A percentile compares a stretch with the other conserved stretches of the same genome.
Evolutionary conservation across 768 basidiomycete species (phyloP).

Genomic region (Mycena leptocephala): DNA sequence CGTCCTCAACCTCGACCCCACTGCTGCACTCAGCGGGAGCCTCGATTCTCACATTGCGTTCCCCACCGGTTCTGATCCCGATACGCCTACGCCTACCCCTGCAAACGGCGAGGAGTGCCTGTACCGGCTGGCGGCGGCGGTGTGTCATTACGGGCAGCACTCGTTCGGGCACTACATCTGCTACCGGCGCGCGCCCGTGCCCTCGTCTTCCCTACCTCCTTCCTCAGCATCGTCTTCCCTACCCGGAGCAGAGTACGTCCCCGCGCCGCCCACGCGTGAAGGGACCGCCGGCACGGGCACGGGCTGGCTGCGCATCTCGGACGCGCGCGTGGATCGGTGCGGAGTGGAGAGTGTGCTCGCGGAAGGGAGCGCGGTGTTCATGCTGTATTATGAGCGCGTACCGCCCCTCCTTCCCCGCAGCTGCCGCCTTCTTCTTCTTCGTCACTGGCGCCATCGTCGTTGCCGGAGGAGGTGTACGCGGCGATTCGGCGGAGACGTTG

Average conservation of each 20-base stretch:
- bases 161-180: conserved; percentile 97
- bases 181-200: conserved; percentile 78
- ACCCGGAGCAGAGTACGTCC: conserved; percentile 45
- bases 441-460: no score
- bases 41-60: neutral
- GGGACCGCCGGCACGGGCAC: conserved; percentile 58
- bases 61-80: conserved; percentile 52
- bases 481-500: conserved; percentile 31
- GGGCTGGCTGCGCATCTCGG: conserved; percentile 93
- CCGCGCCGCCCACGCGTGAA: conserved; percentile 42
- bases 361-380: conserved; percentile 86
- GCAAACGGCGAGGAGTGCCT: no score
- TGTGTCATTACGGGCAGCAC: conserved; percentile 95
- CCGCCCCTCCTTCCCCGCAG: neutral
- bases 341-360: conserved; percentile 82
- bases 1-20: conserved; percentile 79
- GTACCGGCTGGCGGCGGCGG: conserved; percentile 89
- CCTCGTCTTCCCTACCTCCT: conserved; percentile 1
- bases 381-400: conserved; percentile 93
- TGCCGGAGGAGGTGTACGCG: neutral
- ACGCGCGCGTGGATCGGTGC: conserved; percentile 85
- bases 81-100: no score
- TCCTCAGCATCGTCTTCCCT: conserved; percentile 42
- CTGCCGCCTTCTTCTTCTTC: no score
- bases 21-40: conserved; percentile 70